phyloP scores from a whole-genome alignment of 768 basidiomycete genomes.

The Pleurotus platypus region DNA sequence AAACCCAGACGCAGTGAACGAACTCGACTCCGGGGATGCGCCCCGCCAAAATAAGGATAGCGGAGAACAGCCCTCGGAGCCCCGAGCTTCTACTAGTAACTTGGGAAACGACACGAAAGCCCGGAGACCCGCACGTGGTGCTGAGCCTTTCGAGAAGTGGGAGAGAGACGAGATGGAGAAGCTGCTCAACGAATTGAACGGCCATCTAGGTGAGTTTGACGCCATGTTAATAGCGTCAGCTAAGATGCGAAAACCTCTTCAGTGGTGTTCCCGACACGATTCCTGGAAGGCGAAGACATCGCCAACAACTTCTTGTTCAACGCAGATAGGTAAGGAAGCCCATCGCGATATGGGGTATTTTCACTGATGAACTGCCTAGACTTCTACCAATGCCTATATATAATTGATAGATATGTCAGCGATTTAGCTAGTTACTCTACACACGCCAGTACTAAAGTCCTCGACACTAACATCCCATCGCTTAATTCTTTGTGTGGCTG shows the following conservation, averaged over 20 bases:
- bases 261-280: constrained; percentile 85
- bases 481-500: too few species aligned
- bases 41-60: constrained; percentile 24
- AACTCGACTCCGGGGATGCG: constrained; percentile 22
- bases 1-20: constrained; percentile 22
- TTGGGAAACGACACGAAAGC: constrained; percentile 25
- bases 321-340: constrained; percentile 60
- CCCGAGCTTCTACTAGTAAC: constrained; percentile 17
- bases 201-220: constrained; percentile 74
- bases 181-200: constrained; percentile 69
- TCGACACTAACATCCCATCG: too few species aligned
- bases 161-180: constrained; percentile 91
- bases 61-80: constrained; percentile 22
- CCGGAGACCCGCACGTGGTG: constrained; percentile 39
- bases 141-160: constrained; percentile 76
- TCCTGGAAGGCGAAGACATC: constrained; percentile 90
- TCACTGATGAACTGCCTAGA: not conserved
- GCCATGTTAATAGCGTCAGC: not conserved
- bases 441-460: too few species aligned
- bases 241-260: not conserved
- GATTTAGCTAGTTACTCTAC: too few species aligned
- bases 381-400: not conserved
- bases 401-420: not conserved
- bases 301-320: constrained; percentile 94
- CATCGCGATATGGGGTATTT: too few species aligned